Evolutionary conservation across 768 basidiomycete genomes (phyloP).

Genomic region (Hydnomerulius pinastri): DNA sequence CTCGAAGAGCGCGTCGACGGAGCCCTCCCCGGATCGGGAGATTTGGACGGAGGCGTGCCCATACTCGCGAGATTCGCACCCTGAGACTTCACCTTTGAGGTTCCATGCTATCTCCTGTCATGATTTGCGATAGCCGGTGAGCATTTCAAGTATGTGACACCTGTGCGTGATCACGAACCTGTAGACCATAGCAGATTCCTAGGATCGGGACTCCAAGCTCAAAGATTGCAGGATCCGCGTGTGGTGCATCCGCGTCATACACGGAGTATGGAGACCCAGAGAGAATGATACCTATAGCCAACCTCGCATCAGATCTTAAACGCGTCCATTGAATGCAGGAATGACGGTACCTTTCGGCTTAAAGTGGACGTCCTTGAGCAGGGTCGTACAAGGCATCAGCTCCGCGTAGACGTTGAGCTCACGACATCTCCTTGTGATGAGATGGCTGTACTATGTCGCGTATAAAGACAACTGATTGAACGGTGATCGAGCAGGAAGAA

Average conservation of each 20-base stretch:
- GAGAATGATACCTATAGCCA: constrained; percentile 78
- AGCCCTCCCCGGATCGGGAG: constrained; percentile 55
- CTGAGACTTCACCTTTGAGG: constrained; percentile 79
- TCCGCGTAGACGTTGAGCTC: constrained; percentile 98
- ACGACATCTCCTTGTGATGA: constrained; percentile 96
- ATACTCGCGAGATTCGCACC: constrained; percentile 92
- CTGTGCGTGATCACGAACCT: constrained; percentile 49
- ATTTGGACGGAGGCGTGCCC: constrained; percentile 86
- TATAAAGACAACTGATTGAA: constrained; percentile 8
- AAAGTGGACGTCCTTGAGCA: constrained; percentile 84
- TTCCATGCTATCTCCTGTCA: constrained; percentile 90
- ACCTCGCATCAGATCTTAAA: not conserved
- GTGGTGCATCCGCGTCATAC: constrained; percentile 89
- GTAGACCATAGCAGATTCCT: constrained; percentile 97
- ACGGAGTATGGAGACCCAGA: constrained; percentile 99
- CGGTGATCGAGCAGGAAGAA: constrained; percentile 12
- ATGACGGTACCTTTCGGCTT: constrained; percentile 82
- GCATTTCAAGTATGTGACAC: not conserved
- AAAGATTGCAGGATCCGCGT: constrained; percentile 91
- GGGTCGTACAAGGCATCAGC: constrained; percentile 94
- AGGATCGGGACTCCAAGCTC: constrained; percentile 87
- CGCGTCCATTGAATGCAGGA: not conserved
- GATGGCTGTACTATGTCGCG: constrained; percentile 85
- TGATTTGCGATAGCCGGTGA: not conserved
- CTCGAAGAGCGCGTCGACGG: constrained; percentile 79